These are phyloP conservation scores for Pichia nanzhaoensis DNA, from an alignment of 805 yeast species.

Conservation along the genomic window DNA sequence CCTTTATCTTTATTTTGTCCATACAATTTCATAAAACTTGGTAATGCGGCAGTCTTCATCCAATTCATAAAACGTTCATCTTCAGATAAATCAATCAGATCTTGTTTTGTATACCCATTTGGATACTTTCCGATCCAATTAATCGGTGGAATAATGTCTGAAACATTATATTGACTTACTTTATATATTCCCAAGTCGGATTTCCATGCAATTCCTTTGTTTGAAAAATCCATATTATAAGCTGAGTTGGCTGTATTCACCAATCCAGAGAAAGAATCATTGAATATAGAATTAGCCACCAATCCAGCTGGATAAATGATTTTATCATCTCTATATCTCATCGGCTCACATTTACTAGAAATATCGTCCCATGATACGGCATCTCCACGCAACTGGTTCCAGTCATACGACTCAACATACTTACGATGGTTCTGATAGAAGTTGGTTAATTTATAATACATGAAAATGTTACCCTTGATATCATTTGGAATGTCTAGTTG, in stretches of 20 bases:
- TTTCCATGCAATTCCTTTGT: conserved; percentile 75
- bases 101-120: conserved; percentile 78
- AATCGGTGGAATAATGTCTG: conserved; percentile 87
- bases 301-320: conserved; percentile 86
- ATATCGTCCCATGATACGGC: conserved; percentile 51
- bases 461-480: conserved; percentile 61
- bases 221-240: conserved; percentile 37
- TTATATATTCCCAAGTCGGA: conserved; percentile 68
- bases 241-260: conserved; percentile 23
- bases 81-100: conserved; percentile 64
- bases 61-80: conserved; percentile 91
- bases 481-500: conserved; percentile 68
- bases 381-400: conserved; percentile 72
- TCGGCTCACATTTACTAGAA: conserved; percentile 47
- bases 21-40: conserved; percentile 80
- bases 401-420: conserved; percentile 79
- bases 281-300: conserved; percentile 87
- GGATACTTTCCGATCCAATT: conserved; percentile 81
- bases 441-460: conserved; percentile 83
- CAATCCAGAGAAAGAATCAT: conserved; percentile 70
- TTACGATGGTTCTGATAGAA: conserved; percentile 94
- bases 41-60: conserved; percentile 97
- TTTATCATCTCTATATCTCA: conserved; percentile 34
- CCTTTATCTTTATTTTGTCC: conserved; percentile 57
- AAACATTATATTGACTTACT: conserved; percentile 59